These are phyloP conservation scores for Monascus purpureus DNA, from an alignment of 495 filamentous ascomycete genomes.

Conservation along the genomic window DNA sequence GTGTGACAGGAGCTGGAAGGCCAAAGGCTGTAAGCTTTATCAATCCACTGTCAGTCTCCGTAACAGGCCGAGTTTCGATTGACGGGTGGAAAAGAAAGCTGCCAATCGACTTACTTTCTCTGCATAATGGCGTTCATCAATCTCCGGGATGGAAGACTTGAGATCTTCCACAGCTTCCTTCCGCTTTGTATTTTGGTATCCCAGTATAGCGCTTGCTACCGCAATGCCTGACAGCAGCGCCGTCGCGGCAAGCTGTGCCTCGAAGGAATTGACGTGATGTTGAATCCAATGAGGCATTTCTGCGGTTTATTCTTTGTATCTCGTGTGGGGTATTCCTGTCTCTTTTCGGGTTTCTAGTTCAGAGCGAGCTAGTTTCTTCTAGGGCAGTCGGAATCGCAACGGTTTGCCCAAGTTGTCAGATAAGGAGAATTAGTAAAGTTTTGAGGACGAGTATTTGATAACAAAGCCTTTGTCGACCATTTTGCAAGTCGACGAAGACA, in stretches of 20 bases:
- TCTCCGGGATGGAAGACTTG: constrained; percentile 56
- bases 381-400: too few relatives aligned
- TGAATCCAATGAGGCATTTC: constrained; percentile 45
- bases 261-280: constrained; percentile 35
- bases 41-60: constrained; percentile 4
- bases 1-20: constrained; percentile 35
- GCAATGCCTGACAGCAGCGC: constrained; percentile 63
- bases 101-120: constrained; percentile 15
- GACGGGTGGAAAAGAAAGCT: background rate
- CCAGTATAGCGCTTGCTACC: constrained; percentile 56
- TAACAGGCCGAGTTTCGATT: constrained; percentile 1
- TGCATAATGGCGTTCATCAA: constrained; percentile 30
- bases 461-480: too few relatives aligned
- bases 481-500: too few relatives aligned
- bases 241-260: constrained; percentile 58
- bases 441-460: too few relatives aligned
- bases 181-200: constrained; percentile 52
- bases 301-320: background rate
- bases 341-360: constrained; percentile 1
- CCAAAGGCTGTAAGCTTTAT: constrained; percentile 64
- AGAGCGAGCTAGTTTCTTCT: too few relatives aligned
- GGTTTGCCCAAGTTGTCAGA: too few relatives aligned
- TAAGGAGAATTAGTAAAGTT: too few relatives aligned
- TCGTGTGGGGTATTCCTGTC: constrained; percentile 9
- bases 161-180: constrained; percentile 49